Percentiles rank a stretch among this genome's conserved stretches.
phyloP scores from a whole-genome alignment of 495 filamentous ascomycete genomes.

The Podospora comata region DNA sequence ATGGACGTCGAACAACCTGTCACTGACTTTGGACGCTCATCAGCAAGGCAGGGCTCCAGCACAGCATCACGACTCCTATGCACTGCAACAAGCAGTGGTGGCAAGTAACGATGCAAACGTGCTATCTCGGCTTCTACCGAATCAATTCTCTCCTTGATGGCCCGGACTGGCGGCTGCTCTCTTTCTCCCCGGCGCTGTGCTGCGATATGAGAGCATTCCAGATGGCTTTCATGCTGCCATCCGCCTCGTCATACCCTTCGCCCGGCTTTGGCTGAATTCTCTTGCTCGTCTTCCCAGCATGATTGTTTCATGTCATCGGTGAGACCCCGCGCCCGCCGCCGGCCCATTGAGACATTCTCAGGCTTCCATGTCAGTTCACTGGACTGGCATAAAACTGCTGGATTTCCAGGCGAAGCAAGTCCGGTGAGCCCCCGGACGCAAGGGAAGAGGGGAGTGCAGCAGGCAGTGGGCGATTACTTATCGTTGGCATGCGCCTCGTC shows the following conservation, averaged over 20 bases:
- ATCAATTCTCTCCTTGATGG: constrained; percentile 20
- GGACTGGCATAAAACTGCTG: not conserved
- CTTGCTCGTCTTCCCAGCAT: not conserved
- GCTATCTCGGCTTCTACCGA: constrained; percentile 29
- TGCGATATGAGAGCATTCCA: not conserved
- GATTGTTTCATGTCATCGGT: constrained; percentile 8
- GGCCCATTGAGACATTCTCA: constrained; percentile 8
- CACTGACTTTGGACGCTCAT: not conserved
- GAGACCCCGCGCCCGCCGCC: constrained; percentile 1
- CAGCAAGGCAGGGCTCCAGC: constrained; percentile 1
- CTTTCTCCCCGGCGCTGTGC: constrained; percentile 9
- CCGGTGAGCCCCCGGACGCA: not conserved
- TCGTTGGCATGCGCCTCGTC: not conserved
- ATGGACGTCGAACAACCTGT: not conserved
- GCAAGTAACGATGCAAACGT: constrained; percentile 2
- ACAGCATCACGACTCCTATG: constrained; percentile 2
- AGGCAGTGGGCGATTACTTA: not conserved
- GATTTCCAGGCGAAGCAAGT: not conserved
- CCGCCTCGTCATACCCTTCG: constrained; percentile 19
- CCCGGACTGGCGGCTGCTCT: constrained; percentile 30
- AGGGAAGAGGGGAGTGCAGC: not conserved
- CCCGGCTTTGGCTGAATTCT: constrained; percentile 25
- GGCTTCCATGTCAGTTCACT: constrained; percentile 4
- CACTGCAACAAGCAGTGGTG: not conserved
- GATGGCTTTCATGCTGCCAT: constrained; percentile 15